Evolutionary conservation across 768 basidiomycete genomes (phyloP), one percentile per base, ranked within the genome.

Genomic region (Tephrocybe sp.): DNA sequence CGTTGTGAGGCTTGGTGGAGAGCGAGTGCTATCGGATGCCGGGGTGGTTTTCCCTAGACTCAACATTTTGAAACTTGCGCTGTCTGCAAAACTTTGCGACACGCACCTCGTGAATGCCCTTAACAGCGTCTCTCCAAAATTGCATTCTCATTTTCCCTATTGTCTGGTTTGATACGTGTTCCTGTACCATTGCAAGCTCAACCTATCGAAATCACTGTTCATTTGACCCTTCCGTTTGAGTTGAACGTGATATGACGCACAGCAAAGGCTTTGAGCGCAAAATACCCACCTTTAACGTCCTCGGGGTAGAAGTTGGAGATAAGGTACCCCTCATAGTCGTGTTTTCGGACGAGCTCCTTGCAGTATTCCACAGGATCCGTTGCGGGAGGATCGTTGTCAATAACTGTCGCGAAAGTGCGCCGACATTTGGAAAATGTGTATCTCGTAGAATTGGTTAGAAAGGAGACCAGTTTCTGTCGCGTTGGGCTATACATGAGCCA

Each of bases 101-200:
- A 65, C 76, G 64, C 60, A 87, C 91, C 62, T 85, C 78, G 60
- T 71, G 71, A 17, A 91, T 80, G 41, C 70, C 77, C 60, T 84
- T 87, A 22, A 92, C 61, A 11, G 87, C 83, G 62, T 94, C 89
- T 59, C 82, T 79, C 91, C 91, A 94, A 64, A 92, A 93, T 63
- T 92, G 85, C 73, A 91, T 79, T 56, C 89, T 77, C 78, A 92
- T 89, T 64, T 83, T 81, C n/a, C 89, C 91, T 49, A 93, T 82
- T 34, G 78, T 73, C 32, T 79, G 63, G 52, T 85, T 87, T 14
- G 89, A 88, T 12, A 89, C 86, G 34, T 76, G 72, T 54, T 94
- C 92, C 65, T 85, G 87, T 14, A 91, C 69, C 63, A 73, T 86
- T 9, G 90, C 85, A 48, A 92, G 68, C 64, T 93, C 91, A 48